Conservation (phyloP, 2,329 filamentous ascomycete species). For the Colletotrichum melonis region DNA sequence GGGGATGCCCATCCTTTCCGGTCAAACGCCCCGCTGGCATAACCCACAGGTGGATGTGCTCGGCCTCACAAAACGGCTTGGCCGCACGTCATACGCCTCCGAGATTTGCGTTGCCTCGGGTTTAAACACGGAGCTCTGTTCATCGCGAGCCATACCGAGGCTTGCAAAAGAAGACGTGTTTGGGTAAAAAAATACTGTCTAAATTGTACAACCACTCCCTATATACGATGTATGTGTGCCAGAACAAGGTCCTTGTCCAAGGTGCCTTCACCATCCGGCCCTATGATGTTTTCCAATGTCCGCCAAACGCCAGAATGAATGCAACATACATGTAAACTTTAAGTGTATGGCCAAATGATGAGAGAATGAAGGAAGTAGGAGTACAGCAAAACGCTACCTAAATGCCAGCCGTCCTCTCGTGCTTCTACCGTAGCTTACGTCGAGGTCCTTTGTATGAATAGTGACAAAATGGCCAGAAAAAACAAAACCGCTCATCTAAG, state of each 20-base stretch:
- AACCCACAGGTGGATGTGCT: not conserved
- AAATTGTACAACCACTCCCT: not conserved
- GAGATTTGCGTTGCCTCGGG: not conserved
- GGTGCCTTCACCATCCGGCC: too few species aligned
- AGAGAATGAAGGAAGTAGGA: not conserved
- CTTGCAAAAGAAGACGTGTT: not conserved
- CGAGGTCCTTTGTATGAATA: not conserved
- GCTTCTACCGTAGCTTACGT: not conserved
- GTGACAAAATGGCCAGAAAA: not conserved
- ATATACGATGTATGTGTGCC: not conserved
- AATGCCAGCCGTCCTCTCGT: not conserved
- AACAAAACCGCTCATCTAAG: constrained; percentile 44
- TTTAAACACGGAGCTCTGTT: not conserved
- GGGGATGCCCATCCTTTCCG: not conserved
- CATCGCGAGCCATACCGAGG: not conserved
- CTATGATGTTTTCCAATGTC: not conserved
- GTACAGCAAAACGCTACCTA: too few species aligned
- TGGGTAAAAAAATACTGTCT: not conserved
- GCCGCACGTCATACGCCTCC: constrained; percentile 5
- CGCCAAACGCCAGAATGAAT: constrained; percentile 22
- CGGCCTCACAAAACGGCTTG: constrained; percentile 9
- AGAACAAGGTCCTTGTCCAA: not conserved
- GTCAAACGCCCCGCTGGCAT: not conserved
- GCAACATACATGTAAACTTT: not conserved
- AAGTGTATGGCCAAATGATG: constrained; percentile 6